Conservation (phyloP, 1,284 basidiomycete species). For the Marasmius oreades region DNA sequence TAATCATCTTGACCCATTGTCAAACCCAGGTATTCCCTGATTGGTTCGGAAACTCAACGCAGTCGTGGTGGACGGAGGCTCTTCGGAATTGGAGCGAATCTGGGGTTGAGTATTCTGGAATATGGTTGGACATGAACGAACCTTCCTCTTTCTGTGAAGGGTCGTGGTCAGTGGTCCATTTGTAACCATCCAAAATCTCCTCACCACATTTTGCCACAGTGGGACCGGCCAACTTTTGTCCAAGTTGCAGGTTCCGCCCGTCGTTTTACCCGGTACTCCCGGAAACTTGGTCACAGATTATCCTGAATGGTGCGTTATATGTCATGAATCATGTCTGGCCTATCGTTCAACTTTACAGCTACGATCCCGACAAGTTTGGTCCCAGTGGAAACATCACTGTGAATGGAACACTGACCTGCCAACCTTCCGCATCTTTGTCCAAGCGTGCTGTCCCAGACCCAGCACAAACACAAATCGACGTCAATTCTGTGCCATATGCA, state of each 20-base stretch:
- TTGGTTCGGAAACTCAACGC: slow-evolving; percentile 61
- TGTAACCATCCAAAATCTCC: neutral
- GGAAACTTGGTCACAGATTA: slow-evolving; percentile 48
- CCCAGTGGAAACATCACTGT: slow-evolving; percentile 73
- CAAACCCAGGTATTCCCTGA: slow-evolving; percentile 53
- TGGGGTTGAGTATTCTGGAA: slow-evolving; percentile 61
- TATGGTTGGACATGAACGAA: slow-evolving; percentile 81
- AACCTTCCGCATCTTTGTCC: slow-evolving; percentile 16
- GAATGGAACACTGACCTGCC: slow-evolving; percentile 60
- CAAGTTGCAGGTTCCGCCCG: slow-evolving; percentile 43
- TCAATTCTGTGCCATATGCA: slow-evolving; percentile 61
- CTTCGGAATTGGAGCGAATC: slow-evolving; percentile 56
- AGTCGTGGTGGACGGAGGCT: slow-evolving; percentile 56
- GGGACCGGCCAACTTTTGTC: slow-evolving; percentile 52
- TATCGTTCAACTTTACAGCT: slow-evolving; percentile 35
- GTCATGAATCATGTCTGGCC: neutral
- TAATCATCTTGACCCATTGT: neutral
- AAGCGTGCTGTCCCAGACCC: slow-evolving; percentile 44
- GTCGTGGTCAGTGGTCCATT: slow-evolving; percentile 45
- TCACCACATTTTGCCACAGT: slow-evolving; percentile 25
- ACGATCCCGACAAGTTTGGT: slow-evolving; percentile 59
- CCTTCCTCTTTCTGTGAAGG: slow-evolving; percentile 60
- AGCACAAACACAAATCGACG: slow-evolving; percentile 39
- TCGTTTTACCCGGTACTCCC: slow-evolving; percentile 49
- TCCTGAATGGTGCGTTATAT: slow-evolving; percentile 55